phyloP scores from a whole-genome alignment of 2,329 filamentous ascomycete species.

The Neonectria punicea region DNA sequence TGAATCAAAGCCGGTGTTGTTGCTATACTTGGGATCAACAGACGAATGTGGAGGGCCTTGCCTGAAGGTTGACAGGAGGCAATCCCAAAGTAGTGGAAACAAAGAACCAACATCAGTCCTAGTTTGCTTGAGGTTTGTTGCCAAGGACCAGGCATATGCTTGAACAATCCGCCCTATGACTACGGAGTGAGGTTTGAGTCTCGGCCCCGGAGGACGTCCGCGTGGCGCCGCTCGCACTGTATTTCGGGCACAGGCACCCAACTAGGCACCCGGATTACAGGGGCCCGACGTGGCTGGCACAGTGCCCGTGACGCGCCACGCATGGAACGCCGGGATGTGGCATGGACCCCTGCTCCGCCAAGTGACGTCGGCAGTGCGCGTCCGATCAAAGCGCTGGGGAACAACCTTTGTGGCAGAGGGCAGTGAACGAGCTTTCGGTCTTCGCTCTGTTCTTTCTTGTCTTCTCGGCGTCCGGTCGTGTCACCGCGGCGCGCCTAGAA shows the following conservation, averaged over 20 bases:
- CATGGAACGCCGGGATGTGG: not conserved
- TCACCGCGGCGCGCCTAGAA: not conserved
- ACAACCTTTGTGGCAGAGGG: not conserved
- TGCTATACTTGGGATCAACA: too few relatives aligned
- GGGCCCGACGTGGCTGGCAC: not conserved
- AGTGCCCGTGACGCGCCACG: not conserved
- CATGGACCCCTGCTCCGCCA: conserved; percentile 3
- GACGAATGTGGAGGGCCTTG: not conserved
- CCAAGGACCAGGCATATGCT: not conserved
- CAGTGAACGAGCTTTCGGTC: not conserved
- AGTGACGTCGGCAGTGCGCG: conserved; percentile 25
- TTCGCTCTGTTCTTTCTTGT: too few relatives aligned
- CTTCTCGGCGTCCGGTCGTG: not conserved
- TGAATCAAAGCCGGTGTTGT: too few relatives aligned
- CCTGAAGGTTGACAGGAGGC: not conserved
- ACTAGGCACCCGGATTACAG: not conserved
- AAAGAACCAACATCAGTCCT: not conserved
- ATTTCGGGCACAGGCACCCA: not conserved
- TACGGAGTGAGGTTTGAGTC: not conserved
- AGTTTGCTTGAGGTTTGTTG: not conserved
- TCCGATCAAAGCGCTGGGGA: not conserved
- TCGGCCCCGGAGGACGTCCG: not conserved
- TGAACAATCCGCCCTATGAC: not conserved
- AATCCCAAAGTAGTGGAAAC: not conserved
- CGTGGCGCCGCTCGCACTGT: not conserved